phyloP scores from a whole-genome alignment of 441 rosid species.

The Dalechampia spathulata region DNA sequence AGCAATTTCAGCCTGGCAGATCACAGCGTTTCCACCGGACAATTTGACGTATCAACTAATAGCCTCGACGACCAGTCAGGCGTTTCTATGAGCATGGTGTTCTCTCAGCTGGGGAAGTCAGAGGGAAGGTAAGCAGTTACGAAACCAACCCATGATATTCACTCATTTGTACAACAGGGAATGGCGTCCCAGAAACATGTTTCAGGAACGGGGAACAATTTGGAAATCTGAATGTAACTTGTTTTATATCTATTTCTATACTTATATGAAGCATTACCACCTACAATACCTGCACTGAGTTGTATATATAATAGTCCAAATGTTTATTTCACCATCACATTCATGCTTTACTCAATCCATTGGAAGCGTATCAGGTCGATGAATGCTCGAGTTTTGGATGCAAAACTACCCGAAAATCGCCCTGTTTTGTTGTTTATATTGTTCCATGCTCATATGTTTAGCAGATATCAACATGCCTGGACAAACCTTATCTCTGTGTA shows the following conservation, averaged over 20 bases:
- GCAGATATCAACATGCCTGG: no score
- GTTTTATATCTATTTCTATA: not conserved
- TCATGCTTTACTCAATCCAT: not conserved
- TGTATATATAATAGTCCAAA: not conserved
- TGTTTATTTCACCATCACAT: no score
- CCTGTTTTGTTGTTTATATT: not conserved
- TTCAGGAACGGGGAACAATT: constrained; percentile 8
- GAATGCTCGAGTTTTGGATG: not conserved
- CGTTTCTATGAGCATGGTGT: constrained; percentile 80
- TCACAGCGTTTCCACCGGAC: constrained; percentile 21
- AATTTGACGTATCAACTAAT: constrained; percentile 33
- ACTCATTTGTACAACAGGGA: constrained; percentile 14
- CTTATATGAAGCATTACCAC: not conserved
- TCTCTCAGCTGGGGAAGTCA: constrained; percentile 86
- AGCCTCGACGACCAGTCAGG: constrained; percentile 52
- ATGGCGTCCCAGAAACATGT: constrained; percentile 2
- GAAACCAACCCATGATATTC: no score
- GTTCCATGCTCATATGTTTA: no score
- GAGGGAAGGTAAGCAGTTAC: constrained; percentile 70
- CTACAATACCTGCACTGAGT: not conserved
- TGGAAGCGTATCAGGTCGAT: not conserved
- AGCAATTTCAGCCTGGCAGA: constrained; percentile 53
- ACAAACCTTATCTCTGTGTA: no score
- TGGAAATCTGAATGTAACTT: not conserved
- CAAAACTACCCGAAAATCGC: not conserved